Percentiles rank a stretch among this genome's conserved stretches.
Conservation (phyloP, 768 basidiomycete species). For the Serpula lacrymans region DNA sequence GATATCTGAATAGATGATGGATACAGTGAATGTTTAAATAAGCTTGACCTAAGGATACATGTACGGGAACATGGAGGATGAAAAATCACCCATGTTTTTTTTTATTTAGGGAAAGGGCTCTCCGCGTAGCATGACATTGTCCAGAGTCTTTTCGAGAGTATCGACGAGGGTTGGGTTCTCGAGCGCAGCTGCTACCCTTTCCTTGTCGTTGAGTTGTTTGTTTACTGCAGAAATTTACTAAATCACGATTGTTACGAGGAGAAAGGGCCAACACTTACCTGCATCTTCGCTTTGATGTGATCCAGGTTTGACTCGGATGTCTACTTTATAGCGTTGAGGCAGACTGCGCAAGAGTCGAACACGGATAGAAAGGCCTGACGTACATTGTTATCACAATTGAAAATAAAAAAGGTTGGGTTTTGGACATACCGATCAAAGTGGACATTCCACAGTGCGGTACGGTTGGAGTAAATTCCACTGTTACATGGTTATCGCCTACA, state of each 20-base stretch:
- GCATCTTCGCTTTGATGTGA: slow-evolving; percentile 94
- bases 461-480: slow-evolving; percentile 94
- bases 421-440: slow-evolving; percentile 84
- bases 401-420: no score
- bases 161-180: slow-evolving; percentile 87
- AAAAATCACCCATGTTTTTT: no score
- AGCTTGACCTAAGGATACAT: no score
- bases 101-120: no score
- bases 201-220: slow-evolving; percentile 98
- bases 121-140: slow-evolving; percentile 26
- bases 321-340: slow-evolving; percentile 91
- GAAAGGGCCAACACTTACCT: slow-evolving; percentile 43
- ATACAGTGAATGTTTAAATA: no score
- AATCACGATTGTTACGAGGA: not conserved
- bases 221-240: slow-evolving; percentile 64
- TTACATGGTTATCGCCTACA: slow-evolving; percentile 59
- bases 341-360: slow-evolving; percentile 87
- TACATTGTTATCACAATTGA: not conserved
- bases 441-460: slow-evolving; percentile 98
- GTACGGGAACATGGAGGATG: no score
- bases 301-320: slow-evolving; percentile 89
- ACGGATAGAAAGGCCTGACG: slow-evolving; percentile 86
- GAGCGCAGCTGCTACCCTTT: slow-evolving; percentile 93
- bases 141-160: slow-evolving; percentile 79
- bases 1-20: no score